Conservation (phyloP, 306 rosid genomes). For the Hippophae gyantsensis region DNA sequence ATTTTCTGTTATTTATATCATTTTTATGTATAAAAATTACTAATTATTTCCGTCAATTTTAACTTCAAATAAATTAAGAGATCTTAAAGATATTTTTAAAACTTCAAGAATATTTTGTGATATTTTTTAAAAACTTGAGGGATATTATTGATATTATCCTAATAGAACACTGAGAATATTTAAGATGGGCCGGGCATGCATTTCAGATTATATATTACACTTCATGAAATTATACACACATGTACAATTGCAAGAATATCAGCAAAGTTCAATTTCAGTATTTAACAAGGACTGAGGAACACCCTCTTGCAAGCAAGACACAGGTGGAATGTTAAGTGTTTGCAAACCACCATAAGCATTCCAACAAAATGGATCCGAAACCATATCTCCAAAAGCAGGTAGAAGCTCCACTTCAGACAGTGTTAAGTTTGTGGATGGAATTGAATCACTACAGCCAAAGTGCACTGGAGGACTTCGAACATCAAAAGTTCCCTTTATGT, state of each 20-base stretch:
- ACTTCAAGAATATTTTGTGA: too few relatives aligned
- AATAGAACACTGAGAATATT: too few relatives aligned
- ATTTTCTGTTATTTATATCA: too few relatives aligned
- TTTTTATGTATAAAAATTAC: too few relatives aligned
- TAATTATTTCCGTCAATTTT: too few relatives aligned
- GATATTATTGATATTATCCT: too few relatives aligned
- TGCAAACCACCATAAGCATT: conserved; percentile 66
- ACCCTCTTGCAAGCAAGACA: conserved; percentile 63
- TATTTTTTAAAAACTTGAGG: too few relatives aligned
- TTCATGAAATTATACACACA: too few relatives aligned
- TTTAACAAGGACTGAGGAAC: conserved; percentile 37
- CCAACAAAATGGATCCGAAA: conserved; percentile 70
- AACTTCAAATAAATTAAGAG: too few relatives aligned
- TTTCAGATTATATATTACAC: too few relatives aligned
- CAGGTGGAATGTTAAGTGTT: conserved; percentile 73
- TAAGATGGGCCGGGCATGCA: too few relatives aligned
- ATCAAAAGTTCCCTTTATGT: conserved; percentile 76
- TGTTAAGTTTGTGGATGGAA: conserved; percentile 78
- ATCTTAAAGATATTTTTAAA: too few relatives aligned
- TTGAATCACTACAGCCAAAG: conserved; percentile 73
- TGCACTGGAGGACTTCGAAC: conserved; percentile 68
- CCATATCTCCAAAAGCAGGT: conserved; percentile 54
- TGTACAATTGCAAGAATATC: not conserved
- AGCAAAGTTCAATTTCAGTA: conserved; percentile 40
- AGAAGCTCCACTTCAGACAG: conserved; percentile 80